Percentiles rank a stretch among this genome's conserved stretches.
phyloP scores from a whole-genome alignment of 306 rosid species.

The Pueraria montana region DNA sequence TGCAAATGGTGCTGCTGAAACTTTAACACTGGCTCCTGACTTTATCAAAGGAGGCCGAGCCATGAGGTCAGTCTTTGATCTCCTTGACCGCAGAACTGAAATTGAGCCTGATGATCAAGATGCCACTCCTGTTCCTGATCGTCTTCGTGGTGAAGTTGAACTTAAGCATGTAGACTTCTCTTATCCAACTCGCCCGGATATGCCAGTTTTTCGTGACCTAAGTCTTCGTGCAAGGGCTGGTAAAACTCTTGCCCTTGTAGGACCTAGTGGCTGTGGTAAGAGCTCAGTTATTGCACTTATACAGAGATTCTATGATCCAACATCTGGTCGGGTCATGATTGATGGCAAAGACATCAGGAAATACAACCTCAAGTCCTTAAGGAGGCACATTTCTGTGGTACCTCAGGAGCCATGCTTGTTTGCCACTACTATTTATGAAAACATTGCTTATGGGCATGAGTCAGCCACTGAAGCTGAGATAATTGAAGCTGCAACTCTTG shows the following conservation, averaged over 20 bases:
- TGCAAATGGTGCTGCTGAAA: conserved; percentile 99
- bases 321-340: conserved; percentile 86
- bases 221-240: conserved; percentile 92
- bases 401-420: conserved; percentile 98
- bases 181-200: conserved; percentile 90
- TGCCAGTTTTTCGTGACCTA: conserved; percentile 90
- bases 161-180: conserved; percentile 92
- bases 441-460: conserved; percentile 94
- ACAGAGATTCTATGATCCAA: conserved; percentile 93
- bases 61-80: conserved; percentile 94
- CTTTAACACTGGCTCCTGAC: conserved; percentile 97
- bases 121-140: conserved; percentile 85
- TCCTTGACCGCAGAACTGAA: conserved; percentile 95
- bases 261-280: conserved; percentile 99
- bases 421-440: conserved; percentile 85
- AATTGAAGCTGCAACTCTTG: conserved; percentile 89
- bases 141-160: conserved; percentile 95
- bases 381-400: conserved; percentile 90
- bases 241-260: conserved; percentile 98
- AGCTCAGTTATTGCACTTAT: conserved; percentile 89
- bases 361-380: conserved; percentile 92
- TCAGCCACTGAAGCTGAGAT: conserved; percentile 93
- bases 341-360: conserved; percentile 95
- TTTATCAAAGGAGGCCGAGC: conserved; percentile 98
- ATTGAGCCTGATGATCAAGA: conserved; percentile 94